phyloP scores from a whole-genome alignment of 257 asterid genomes.

The Leptodermis oblonga region DNA sequence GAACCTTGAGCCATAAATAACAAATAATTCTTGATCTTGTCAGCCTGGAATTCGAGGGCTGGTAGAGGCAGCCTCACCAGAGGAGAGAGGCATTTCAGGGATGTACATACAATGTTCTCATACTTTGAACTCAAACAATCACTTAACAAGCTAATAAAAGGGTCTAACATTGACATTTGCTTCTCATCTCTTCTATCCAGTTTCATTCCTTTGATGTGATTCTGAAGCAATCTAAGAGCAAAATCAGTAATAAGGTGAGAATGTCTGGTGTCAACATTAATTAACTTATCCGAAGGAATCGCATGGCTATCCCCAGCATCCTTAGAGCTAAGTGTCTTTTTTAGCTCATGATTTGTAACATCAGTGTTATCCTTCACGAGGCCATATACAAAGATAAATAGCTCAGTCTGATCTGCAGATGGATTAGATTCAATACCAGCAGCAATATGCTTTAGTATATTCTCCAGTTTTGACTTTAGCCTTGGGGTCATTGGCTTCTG shows the following conservation, averaged over 20 bases:
- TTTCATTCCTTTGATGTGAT: slow-evolving; percentile 56
- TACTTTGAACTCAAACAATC: slow-evolving; percentile 74
- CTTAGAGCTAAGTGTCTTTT: slow-evolving; percentile 18
- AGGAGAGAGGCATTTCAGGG: slow-evolving; percentile 66
- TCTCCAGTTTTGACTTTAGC: slow-evolving; percentile 69
- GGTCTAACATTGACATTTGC: slow-evolving; percentile 60
- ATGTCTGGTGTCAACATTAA: slow-evolving; percentile 48
- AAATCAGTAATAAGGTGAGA: slow-evolving; percentile 70
- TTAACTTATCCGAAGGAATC: slow-evolving; percentile 33
- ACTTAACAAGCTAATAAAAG: slow-evolving; percentile 59
- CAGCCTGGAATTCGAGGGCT: slow-evolving; percentile 63
- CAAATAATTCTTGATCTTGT: slow-evolving; percentile 66
- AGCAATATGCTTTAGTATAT: slow-evolving; percentile 69
- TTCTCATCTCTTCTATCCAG: slow-evolving; percentile 44
- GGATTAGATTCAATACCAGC: slow-evolving; percentile 75
- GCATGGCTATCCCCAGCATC: slow-evolving; percentile 29
- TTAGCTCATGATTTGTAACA: slow-evolving; percentile 39
- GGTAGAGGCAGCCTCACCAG: slow-evolving; percentile 73
- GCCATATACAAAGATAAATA: slow-evolving; percentile 57
- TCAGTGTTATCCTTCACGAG: slow-evolving; percentile 57
- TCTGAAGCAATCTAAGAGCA: slow-evolving; percentile 73
- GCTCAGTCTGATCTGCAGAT: slow-evolving; percentile 64
- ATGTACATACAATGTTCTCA: slow-evolving; percentile 57
- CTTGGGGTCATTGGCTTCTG: slow-evolving; percentile 66
- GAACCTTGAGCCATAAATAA: slow-evolving; percentile 78